These are phyloP conservation scores for Thermothelomyces thermophilus DNA, from an alignment of 2,329 filamentous ascomycete genomes.

Conservation along the genomic window DNA sequence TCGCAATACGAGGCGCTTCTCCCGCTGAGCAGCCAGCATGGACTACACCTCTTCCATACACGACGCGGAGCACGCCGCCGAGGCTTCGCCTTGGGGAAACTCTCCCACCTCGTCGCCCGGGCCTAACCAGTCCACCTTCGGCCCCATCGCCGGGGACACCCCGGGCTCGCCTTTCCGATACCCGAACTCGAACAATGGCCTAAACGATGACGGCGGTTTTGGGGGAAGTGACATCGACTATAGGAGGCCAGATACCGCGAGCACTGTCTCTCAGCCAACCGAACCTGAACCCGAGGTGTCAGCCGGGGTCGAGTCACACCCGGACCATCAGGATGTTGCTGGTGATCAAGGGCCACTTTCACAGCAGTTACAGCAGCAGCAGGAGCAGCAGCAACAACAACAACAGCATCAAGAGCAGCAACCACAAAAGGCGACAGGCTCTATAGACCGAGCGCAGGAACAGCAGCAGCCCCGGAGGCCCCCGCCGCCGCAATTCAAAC, in stretches of 20 bases:
- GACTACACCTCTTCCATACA: conserved; percentile 52
- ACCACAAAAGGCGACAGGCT: conserved; percentile 26
- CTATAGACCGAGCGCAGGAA: conserved; percentile 22
- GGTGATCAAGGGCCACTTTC: conserved; percentile 26
- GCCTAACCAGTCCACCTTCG: conserved; percentile 40
- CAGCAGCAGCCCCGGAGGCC: conserved; percentile 42
- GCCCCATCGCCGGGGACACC: conserved; percentile 34
- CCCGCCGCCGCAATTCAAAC: conserved; percentile 65
- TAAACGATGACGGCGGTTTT: conserved; percentile 33
- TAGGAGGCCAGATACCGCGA: conserved; percentile 41
- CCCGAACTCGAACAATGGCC: conserved; percentile 37
- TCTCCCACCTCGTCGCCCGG: conserved; percentile 47
- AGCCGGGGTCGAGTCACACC: conserved; percentile 11
- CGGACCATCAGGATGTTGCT: conserved; percentile 14
- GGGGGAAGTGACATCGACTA: conserved; percentile 35
- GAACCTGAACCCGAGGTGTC: conserved; percentile 27
- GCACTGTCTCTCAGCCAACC: conserved; percentile 37
- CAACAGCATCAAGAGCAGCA: conserved; percentile 22
- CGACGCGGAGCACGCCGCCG: conserved; percentile 47
- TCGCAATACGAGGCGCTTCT: conserved; percentile 4
- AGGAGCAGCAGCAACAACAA: conserved; percentile 25
- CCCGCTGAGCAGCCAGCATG: conserved; percentile 34
- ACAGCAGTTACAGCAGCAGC: conserved; percentile 25
- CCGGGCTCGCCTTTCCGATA: conserved; percentile 39
- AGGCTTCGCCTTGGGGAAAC: conserved; percentile 50